phyloP scores from a whole-genome alignment of 2,329 filamentous ascomycete genomes.

The Dothideomycetes sp. region DNA sequence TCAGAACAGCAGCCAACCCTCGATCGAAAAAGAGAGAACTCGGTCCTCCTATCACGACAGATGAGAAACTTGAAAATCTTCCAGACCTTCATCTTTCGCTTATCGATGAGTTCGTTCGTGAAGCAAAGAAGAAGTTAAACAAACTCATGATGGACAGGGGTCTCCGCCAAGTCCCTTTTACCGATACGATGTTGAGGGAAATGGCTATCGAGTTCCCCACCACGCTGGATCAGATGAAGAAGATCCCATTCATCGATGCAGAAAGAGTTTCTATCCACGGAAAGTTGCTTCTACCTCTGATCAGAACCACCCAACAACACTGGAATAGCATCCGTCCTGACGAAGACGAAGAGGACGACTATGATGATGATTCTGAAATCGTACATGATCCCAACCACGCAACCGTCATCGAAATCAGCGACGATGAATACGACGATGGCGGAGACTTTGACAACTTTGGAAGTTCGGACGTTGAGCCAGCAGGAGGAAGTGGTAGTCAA shows the following conservation, averaged over 20 bases:
- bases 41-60: slow-evolving; percentile 51
- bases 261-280: slow-evolving; percentile 57
- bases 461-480: slow-evolving; percentile 35
- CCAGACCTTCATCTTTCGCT: slow-evolving; percentile 53
- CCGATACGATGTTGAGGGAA: slow-evolving; percentile 57
- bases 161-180: slow-evolving; percentile 53
- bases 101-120: slow-evolving; percentile 55
- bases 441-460: slow-evolving; percentile 39
- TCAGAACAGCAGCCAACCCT: slow-evolving; percentile 25
- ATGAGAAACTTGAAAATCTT: slow-evolving; percentile 46
- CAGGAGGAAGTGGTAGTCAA: too few species aligned
- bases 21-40: slow-evolving; percentile 32
- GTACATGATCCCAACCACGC: slow-evolving; percentile 41
- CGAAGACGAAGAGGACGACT: too few species aligned
- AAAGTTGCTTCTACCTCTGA: slow-evolving; percentile 49
- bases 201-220: slow-evolving; percentile 65
- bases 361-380: slow-evolving; percentile 33
- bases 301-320: slow-evolving; percentile 34
- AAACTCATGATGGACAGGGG: slow-evolving; percentile 51
- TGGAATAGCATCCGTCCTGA: slow-evolving; percentile 34
- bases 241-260: slow-evolving; percentile 53
- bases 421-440: slow-evolving; percentile 30
- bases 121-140: slow-evolving; percentile 53
- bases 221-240: slow-evolving; percentile 51
- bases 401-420: slow-evolving; percentile 40